phyloP scores from a whole-genome alignment of 2,329 filamentous ascomycete genomes.

The Aspergillus pseudoviridinutans region DNA sequence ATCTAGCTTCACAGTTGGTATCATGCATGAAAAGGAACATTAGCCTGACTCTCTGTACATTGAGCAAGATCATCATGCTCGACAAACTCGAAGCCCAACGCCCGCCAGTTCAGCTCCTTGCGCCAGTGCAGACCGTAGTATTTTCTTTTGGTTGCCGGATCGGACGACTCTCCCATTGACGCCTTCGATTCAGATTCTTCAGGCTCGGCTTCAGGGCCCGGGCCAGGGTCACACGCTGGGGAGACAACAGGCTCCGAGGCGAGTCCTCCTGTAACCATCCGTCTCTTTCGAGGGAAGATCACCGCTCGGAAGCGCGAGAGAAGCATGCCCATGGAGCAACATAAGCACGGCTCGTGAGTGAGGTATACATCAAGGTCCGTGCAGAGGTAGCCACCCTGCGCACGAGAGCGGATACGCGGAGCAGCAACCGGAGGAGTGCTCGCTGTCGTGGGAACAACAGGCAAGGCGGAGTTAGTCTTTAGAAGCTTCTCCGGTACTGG shows the following conservation, averaged over 20 bases:
- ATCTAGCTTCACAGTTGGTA: neutral
- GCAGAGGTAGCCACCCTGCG: slow-evolving; percentile 85
- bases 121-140: slow-evolving; percentile 63
- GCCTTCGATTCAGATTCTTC: neutral
- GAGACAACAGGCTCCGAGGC: slow-evolving; percentile 59
- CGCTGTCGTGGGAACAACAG: slow-evolving; percentile 11
- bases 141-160: slow-evolving; percentile 3
- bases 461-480: slow-evolving; percentile 12
- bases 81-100: slow-evolving; percentile 46
- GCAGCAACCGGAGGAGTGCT: neutral
- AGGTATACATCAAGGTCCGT: slow-evolving; percentile 90
- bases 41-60: slow-evolving; percentile 2
- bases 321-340: slow-evolving; percentile 94
- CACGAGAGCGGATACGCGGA: slow-evolving; percentile 61
- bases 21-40: slow-evolving; percentile 20
- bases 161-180: neutral
- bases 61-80: slow-evolving; percentile 17
- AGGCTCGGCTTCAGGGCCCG: neutral
- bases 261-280: slow-evolving; percentile 81
- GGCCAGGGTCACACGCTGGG: slow-evolving; percentile 6
- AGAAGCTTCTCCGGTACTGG: slow-evolving; percentile 15
- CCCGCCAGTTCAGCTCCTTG: slow-evolving; percentile 51
- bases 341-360: slow-evolving; percentile 92
- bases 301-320: slow-evolving; percentile 89
- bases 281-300: slow-evolving; percentile 59